Evolutionary conservation across 345 rosid genomes (phyloP).

Genomic region (Syzygium aqueum): DNA sequence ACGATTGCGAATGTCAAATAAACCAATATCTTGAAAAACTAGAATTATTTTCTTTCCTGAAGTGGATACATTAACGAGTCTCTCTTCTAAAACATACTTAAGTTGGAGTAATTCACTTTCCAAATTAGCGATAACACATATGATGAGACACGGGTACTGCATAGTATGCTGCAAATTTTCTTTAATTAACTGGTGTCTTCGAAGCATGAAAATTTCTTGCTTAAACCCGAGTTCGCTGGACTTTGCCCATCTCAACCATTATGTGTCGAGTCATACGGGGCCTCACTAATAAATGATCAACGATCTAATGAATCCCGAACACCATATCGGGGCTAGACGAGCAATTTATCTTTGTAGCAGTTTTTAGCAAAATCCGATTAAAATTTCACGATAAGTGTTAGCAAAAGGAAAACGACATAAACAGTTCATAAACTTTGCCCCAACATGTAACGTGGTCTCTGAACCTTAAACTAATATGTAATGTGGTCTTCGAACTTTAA

Average conservation of each 20-base stretch:
- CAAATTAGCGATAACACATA: background rate
- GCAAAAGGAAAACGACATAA: background rate
- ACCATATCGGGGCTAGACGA: no score
- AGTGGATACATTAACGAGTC: no score
- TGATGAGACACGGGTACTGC: background rate
- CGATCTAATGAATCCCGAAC: no score
- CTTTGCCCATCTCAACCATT: background rate
- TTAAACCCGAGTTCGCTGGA: background rate
- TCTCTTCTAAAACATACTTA: background rate
- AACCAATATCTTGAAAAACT: no score
- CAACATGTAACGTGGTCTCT: accelerated
- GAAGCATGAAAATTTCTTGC: background rate
- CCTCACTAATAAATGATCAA: background rate
- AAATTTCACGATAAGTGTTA: background rate
- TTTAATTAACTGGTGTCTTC: no score
- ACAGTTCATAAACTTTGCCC: no score
- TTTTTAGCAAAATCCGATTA: background rate
- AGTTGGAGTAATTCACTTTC: background rate
- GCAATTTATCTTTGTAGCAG: background rate
- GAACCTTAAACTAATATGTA: no score
- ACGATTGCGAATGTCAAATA: no score
- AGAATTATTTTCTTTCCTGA: no score
- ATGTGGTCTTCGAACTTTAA: no score
- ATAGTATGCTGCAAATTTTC: background rate
- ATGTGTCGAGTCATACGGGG: background rate